phyloP scores from a whole-genome alignment of 768 basidiomycete species.

The Boletus sp. region DNA sequence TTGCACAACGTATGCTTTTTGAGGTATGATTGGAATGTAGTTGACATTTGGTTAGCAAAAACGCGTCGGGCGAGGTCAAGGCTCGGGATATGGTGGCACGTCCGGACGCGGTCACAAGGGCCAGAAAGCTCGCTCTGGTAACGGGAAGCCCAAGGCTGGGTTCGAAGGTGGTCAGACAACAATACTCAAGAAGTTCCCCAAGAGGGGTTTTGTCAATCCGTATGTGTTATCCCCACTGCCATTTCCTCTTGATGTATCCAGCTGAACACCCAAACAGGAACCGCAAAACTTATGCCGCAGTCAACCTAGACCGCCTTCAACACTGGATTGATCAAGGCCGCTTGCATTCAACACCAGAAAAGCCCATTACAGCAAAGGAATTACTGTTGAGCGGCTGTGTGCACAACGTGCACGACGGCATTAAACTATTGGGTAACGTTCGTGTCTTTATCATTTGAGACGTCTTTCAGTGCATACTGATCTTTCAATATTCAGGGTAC shows the following conservation, averaged over 20 bases:
- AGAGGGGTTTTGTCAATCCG: conserved; percentile 93
- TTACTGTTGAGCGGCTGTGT: conserved; percentile 84
- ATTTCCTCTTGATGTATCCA: neutral
- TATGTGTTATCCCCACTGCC: conserved; percentile 40
- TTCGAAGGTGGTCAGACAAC: conserved; percentile 99
- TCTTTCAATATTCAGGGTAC: conserved; percentile 48
- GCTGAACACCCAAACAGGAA: conserved; percentile 48
- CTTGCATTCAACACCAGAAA: conserved; percentile 69
- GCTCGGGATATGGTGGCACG: conserved; percentile 88
- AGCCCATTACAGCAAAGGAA: conserved; percentile 86
- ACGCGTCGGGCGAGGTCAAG: conserved; percentile 92
- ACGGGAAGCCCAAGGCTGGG: conserved; percentile 74
- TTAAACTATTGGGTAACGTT: conserved; percentile 88
- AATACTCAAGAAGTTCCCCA: conserved; percentile 86
- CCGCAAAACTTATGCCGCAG: conserved; percentile 70
- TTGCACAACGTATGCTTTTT: conserved; percentile 56
- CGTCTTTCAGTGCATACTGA: neutral
- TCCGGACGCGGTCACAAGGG: conserved; percentile 95
- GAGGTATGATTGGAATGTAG: neutral
- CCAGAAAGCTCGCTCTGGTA: conserved; percentile 89
- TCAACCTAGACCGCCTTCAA: conserved; percentile 87
- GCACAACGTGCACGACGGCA: conserved; percentile 85
- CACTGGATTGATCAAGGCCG: conserved; percentile 88
- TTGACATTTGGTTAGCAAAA: conserved; percentile 61
- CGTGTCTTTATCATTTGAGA: conserved; percentile 23